Conservation (phyloP, 306 rosid species). For the Aeschynomene evenia region DNA sequence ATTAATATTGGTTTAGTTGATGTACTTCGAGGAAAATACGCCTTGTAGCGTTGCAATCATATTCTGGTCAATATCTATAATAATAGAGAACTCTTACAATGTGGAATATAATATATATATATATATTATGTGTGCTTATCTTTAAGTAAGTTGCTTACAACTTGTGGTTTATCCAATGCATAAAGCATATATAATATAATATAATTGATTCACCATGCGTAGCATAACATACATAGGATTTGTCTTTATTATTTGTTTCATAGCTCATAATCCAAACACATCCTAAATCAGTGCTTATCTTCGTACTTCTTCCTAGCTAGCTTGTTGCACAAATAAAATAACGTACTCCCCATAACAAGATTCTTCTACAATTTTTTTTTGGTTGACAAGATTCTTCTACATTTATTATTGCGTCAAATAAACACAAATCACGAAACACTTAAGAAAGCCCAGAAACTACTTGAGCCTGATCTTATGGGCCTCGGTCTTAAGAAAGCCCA, state of each 20-base stretch:
- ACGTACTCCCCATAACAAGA: neutral
- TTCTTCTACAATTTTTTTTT: conserved; percentile 16
- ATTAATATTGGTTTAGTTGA: neutral
- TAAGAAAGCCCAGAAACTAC: neutral
- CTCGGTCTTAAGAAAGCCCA: conserved; percentile 9
- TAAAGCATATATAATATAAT: no score
- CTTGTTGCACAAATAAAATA: neutral
- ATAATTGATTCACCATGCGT: neutral
- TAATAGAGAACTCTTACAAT: neutral
- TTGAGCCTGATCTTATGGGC: neutral
- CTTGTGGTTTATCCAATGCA: conserved; percentile 9
- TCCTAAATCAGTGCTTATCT: neutral
- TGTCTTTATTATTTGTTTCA: neutral
- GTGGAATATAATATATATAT: neutral
- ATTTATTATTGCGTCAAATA: conserved; percentile 33
- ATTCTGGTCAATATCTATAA: neutral
- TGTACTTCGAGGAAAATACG: neutral
- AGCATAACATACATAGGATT: neutral
- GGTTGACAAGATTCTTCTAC: neutral
- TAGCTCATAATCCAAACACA: neutral
- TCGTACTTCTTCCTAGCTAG: neutral
- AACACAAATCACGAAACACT: no score
- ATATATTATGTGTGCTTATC: neutral
- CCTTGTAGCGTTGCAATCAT: neutral
- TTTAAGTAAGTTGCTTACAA: conserved; percentile 4